Conservation (phyloP, 2,329 filamentous ascomycete genomes). For the Fusarium anthophilum region DNA sequence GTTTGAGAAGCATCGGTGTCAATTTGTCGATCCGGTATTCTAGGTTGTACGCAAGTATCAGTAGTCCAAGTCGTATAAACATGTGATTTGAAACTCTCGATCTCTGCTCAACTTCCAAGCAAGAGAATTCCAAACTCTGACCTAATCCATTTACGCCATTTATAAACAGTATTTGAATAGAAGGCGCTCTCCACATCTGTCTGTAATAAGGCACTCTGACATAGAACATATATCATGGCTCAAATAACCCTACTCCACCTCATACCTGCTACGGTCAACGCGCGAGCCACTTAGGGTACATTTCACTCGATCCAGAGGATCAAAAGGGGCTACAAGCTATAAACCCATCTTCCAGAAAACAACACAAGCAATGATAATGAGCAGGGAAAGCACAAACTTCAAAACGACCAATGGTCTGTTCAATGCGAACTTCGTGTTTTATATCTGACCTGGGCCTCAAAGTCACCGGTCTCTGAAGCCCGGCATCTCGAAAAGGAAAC, state of each 20-base stretch:
- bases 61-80: not conserved
- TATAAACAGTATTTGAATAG: not conserved
- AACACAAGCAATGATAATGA: not conserved
- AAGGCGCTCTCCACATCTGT: not conserved
- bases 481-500: slow-evolving; percentile 1
- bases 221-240: not conserved
- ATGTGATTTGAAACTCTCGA: not conserved
- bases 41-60: not conserved
- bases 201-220: not conserved
- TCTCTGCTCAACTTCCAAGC: not conserved
- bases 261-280: not conserved
- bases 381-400: not conserved
- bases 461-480: slow-evolving; percentile 26
- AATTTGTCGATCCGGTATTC: not conserved
- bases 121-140: not conserved
- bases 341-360: not conserved
- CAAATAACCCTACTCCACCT: not conserved
- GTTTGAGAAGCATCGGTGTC: not conserved
- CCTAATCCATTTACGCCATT: not conserved
- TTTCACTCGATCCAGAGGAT: not conserved
- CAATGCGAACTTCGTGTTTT: not conserved
- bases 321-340: not conserved
- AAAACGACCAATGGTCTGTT: not conserved
- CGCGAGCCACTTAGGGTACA: no score
- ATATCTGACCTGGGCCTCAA: slow-evolving; percentile 5